phyloP scores from a whole-genome alignment of 805 yeast genomes.

The Candida loeiensis region DNA sequence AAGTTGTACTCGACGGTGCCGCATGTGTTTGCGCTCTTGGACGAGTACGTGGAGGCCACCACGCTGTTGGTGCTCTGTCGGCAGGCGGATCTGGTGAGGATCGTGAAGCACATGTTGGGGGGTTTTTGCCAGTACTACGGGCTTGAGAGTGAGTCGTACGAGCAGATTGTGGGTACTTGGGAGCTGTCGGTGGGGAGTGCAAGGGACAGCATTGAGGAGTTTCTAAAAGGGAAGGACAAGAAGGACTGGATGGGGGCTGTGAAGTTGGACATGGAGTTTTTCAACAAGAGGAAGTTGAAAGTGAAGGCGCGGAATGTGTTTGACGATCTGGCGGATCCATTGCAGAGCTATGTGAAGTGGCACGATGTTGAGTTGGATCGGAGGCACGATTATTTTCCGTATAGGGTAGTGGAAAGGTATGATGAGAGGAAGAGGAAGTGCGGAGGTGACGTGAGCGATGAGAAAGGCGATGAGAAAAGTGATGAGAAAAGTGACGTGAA shows the following conservation, averaged over 20 bases:
- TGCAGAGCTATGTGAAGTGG: constrained; percentile 26
- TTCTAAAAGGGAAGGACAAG: constrained; percentile 1
- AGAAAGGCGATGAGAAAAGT: background rate
- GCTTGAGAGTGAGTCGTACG: constrained; percentile 13
- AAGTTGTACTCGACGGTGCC: constrained; percentile 44
- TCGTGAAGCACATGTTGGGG: constrained; percentile 21
- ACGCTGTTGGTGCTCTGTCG: constrained; percentile 37
- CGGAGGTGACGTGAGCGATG: background rate
- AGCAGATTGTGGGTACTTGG: constrained; percentile 7
- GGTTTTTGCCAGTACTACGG: constrained; percentile 29
- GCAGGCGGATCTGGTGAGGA: constrained; percentile 32
- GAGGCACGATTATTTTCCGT: constrained; percentile 29
- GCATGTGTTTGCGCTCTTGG: constrained; percentile 41
- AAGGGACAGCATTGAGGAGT: background rate
- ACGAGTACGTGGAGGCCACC: constrained; percentile 47
- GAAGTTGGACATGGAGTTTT: constrained; percentile 5
- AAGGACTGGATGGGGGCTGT: constrained; percentile 2
- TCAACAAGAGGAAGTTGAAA: constrained; percentile 4
- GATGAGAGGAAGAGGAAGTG: background rate
- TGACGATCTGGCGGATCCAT: constrained; percentile 25
- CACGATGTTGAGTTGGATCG: constrained; percentile 23
- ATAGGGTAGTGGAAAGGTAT: constrained; percentile 12
- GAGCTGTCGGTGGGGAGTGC: constrained; percentile 17
- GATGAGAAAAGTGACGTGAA: background rate
- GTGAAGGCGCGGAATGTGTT: constrained; percentile 6